Conservation (phyloP, 2,329 filamentous ascomycete species). For the Cryphonectria japonica region DNA sequence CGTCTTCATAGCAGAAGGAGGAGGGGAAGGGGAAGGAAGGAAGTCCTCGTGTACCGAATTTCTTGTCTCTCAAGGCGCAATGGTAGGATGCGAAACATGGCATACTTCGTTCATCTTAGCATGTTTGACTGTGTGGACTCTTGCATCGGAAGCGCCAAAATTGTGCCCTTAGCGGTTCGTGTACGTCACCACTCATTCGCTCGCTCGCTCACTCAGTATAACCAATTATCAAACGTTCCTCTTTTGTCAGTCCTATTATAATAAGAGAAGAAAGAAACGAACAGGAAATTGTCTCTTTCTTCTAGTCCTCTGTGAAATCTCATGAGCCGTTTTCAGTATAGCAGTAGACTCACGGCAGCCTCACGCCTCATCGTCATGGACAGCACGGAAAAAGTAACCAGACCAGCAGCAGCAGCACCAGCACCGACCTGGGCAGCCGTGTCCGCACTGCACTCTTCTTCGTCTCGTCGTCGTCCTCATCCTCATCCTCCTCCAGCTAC, state of each 20-base stretch:
- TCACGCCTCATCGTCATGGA: background rate
- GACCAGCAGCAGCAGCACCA: background rate
- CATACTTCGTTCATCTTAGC: background rate
- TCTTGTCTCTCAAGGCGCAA: background rate
- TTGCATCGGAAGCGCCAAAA: background rate
- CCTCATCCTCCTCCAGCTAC: too few species aligned
- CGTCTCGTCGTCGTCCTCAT: background rate
- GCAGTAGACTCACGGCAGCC: background rate
- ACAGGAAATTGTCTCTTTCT: background rate
- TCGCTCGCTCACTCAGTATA: background rate
- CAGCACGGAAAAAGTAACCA: background rate
- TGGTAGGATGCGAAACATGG: background rate
- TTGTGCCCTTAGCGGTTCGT: background rate
- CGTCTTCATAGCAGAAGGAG: too few species aligned
- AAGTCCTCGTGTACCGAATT: background rate
- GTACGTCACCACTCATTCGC: background rate
- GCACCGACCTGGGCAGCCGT: conserved; percentile 9
- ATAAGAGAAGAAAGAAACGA: background rate
- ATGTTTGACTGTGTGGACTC: background rate
- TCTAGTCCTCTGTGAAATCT: background rate
- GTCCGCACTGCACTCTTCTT: background rate
- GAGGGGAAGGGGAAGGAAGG: too few species aligned
- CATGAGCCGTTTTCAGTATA: background rate
- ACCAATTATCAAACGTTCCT: background rate
- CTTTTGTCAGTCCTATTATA: background rate